Evolutionary conservation across 768 basidiomycete species (phyloP).

Genomic region (Mycena venus): DNA sequence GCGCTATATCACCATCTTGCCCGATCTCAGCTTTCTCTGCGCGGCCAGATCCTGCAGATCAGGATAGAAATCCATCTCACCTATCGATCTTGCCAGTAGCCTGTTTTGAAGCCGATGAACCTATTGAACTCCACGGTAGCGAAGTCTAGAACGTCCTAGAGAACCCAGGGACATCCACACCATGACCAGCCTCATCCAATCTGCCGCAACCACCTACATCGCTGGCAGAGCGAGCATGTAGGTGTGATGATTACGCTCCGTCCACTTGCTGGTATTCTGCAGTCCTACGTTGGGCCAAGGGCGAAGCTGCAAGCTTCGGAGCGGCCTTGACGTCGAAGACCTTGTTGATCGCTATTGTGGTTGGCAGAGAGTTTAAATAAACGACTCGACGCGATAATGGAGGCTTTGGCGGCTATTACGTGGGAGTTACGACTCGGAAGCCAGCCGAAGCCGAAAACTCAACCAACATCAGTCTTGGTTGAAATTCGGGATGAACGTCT

Average conservation of each 20-base stretch:
- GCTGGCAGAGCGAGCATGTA: not conserved
- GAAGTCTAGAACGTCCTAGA: not conserved
- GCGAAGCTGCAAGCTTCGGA: not conserved
- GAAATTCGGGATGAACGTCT: not conserved
- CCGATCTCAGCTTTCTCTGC: too few species aligned
- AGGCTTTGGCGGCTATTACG: not conserved
- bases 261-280: not conserved
- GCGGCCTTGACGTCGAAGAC: not conserved
- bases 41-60: too few species aligned
- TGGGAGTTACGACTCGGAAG: constrained; percentile 12
- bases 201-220: not conserved
- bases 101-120: not conserved
- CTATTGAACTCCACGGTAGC: not conserved
- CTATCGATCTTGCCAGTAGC: too few species aligned
- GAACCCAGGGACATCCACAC: not conserved
- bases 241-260: not conserved
- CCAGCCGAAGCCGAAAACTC: constrained; percentile 10
- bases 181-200: not conserved
- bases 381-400: not conserved
- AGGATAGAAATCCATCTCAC: too few species aligned
- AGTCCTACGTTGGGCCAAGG: not conserved
- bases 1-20: too few species aligned
- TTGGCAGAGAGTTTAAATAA: not conserved
- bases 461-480: not conserved
- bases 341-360: not conserved